Percentiles rank a stretch among this genome's conserved stretches.
These are phyloP conservation scores for Colletotrichum gloeosporioides DNA, from an alignment of 2,329 filamentous ascomycete genomes.

Conservation along the genomic window DNA sequence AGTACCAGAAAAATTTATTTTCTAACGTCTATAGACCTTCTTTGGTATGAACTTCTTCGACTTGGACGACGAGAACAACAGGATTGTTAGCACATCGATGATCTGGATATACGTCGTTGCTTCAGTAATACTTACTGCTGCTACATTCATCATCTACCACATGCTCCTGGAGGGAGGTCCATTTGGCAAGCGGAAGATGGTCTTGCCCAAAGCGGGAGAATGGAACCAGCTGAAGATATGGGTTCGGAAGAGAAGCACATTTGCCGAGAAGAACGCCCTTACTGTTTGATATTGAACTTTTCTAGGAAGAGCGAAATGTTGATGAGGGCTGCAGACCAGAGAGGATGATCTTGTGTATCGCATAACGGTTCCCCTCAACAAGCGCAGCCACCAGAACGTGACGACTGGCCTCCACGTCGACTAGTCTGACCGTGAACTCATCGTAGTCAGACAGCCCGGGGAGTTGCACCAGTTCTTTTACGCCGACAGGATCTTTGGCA, in stretches of 20 bases:
- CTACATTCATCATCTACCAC: constrained; percentile 31
- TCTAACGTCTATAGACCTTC: constrained; percentile 30
- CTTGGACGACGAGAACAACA: constrained; percentile 30
- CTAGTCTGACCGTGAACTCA: constrained; percentile 22
- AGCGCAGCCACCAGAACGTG: constrained; percentile 28
- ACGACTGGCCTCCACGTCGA: constrained; percentile 7
- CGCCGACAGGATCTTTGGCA: not conserved
- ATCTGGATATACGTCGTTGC: constrained; percentile 43
- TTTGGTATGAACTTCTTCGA: constrained; percentile 48
- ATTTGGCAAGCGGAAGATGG: not conserved
- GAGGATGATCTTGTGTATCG: constrained; percentile 25
- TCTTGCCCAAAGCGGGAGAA: not conserved
- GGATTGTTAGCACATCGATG: constrained; percentile 36
- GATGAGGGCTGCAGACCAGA: not conserved
- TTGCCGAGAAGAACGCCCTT: constrained; percentile 13
- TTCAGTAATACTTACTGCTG: constrained; percentile 32
- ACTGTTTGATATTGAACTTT: not conserved
- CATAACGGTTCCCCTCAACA: constrained; percentile 24
- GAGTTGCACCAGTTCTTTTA: constrained; percentile 21
- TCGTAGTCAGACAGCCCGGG: constrained; percentile 23
- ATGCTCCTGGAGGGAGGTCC: not conserved
- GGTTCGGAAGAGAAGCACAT: not conserved
- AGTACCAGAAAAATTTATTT: fast-evolving
- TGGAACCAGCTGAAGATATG: not conserved
- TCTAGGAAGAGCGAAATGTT: not conserved